Percentiles rank a stretch among this genome's conserved stretches.
Conservation (phyloP, 2,329 filamentous ascomycete genomes). For the Myriosclerotinia duriaeana region DNA sequence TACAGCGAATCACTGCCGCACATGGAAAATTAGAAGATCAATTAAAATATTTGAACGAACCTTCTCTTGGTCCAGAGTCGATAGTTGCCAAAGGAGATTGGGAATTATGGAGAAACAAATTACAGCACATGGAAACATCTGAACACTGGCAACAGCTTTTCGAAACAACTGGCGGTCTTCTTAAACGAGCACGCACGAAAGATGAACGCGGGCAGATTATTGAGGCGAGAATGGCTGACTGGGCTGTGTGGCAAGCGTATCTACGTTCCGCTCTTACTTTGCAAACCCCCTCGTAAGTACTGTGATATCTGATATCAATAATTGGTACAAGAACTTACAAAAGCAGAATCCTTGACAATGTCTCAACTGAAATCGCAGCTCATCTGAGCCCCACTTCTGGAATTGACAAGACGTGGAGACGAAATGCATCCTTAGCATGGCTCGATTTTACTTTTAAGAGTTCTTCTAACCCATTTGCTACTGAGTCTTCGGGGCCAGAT, state of each 20-base stretch:
- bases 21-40: constrained; percentile 35
- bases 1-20: constrained; percentile 36
- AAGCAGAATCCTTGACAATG: constrained; percentile 16
- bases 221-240: constrained; percentile 39
- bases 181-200: constrained; percentile 38
- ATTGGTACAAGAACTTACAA: constrained; percentile 6
- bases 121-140: constrained; percentile 34
- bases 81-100: constrained; percentile 40
- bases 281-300: constrained; percentile 33
- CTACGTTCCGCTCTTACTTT: constrained; percentile 36
- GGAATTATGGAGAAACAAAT: constrained; percentile 39
- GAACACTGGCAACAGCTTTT: constrained; percentile 38
- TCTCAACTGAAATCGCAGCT: constrained; percentile 36
- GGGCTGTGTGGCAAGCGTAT: constrained; percentile 40
- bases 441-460: constrained; percentile 34
- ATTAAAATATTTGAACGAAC: constrained; percentile 37
- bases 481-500: constrained; percentile 7
- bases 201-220: constrained; percentile 34
- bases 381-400: constrained; percentile 37
- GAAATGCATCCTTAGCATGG: constrained; percentile 41
- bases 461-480: constrained; percentile 18
- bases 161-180: constrained; percentile 32
- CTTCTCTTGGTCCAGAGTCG: constrained; percentile 39
- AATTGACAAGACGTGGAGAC: constrained; percentile 40
- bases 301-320: background rate